phyloP scores from a whole-genome alignment of 805 yeast genomes.

The Teunomyces pallodes region DNA sequence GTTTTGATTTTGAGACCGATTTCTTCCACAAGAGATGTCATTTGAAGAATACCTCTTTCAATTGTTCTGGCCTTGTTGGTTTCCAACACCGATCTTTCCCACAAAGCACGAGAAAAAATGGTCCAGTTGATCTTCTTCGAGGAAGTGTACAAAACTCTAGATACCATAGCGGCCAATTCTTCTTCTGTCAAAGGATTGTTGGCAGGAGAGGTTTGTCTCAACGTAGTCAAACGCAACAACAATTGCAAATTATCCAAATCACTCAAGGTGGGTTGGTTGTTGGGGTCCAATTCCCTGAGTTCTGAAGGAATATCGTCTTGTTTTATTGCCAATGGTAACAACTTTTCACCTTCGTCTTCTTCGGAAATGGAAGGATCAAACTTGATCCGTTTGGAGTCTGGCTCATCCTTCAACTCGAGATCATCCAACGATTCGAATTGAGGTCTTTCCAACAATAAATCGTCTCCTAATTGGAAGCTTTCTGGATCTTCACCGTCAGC shows the following conservation, averaged over 20 bases:
- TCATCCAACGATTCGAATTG: conserved; percentile 61
- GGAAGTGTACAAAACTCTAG: conserved; percentile 62
- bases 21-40: conserved; percentile 89
- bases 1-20: conserved; percentile 65
- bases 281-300: conserved; percentile 65
- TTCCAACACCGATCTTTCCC: conserved; percentile 88
- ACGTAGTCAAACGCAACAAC: conserved; percentile 60
- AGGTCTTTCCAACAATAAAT: conserved; percentile 73
- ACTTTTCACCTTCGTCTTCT: conserved; percentile 28
- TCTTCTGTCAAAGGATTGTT: conserved; percentile 72
- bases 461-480: conserved; percentile 65
- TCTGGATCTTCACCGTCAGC: conserved; percentile 44
- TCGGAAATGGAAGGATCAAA: conserved; percentile 33
- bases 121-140: conserved; percentile 61
- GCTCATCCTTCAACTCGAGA: conserved; percentile 31
- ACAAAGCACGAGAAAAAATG: conserved; percentile 74
- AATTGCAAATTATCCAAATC: conserved; percentile 74
- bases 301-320: conserved; percentile 61
- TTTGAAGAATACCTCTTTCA: conserved; percentile 90
- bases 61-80: conserved; percentile 78
- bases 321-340: conserved; percentile 62
- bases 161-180: conserved; percentile 74
- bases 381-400: conserved; percentile 38
- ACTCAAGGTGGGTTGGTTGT: conserved; percentile 70
- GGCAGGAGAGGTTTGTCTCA: conserved; percentile 69